Base-by-base conservation (phyloP, 2,329 filamentous ascomycete genomes). In the Epichloe hybrida region DNA sequence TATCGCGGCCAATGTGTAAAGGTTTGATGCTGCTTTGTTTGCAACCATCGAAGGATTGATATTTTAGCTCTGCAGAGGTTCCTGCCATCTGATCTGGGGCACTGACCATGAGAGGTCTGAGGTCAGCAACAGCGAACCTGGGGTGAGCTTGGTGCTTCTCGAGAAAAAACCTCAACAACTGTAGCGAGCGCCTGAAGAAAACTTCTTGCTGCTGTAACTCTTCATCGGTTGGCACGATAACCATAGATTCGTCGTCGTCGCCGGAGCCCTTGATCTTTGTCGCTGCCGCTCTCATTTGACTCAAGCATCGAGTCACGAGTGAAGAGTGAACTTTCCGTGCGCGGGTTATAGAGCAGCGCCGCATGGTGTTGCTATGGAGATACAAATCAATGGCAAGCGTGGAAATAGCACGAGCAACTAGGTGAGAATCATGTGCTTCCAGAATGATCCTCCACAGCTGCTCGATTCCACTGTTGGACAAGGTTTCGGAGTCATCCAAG, bases 361-460 rank as follows among this genome's bases (percentile, higher is more conserved):
- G 53, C 43, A 83, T 77, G n/a, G 71, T 67, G 9, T 61, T 59
- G 59, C 74, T 79, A 34, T 79, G 70, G 36, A 93, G 72, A 60
- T 93, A 95, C 12, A 88, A 73, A 23, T 83, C 76, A 43, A 70
- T 67, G 23, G 89, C 87, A 3, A 95, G 78, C 21, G 81, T 80
- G 48, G 73, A 74, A 34, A 85, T 88, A 1, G 87, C 84, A 49
- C 74, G 69, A 20, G 76, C 74, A 56, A 87, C 86, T 46, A 94
- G 81, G 0, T 74, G 77, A 38, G 76, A 70, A 38, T 77, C 71
- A 5, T 81, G 79, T 2, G 86, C 81, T 15, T 78, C 82, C 49
- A 95, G 69, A 36, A 91, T 80, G 58, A 95, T 79, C 23, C 81
- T 79, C 90, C 90, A 95, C n/a, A 95, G 70, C 52, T 89, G 77